These are phyloP conservation scores for Boechera retrofracta DNA, from an alignment of 345 rosid species.

Conservation along the genomic window DNA sequence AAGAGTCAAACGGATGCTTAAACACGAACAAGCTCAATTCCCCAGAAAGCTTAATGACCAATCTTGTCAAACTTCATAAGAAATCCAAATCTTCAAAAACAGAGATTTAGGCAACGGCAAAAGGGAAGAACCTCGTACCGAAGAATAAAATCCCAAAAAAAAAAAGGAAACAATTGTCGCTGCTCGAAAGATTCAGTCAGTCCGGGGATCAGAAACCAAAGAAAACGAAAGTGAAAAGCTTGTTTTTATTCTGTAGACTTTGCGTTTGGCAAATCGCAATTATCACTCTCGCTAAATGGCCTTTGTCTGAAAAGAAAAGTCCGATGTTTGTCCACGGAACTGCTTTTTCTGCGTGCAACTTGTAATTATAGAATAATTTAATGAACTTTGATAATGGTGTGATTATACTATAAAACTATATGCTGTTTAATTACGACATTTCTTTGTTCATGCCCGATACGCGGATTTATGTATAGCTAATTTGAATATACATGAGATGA, in stretches of 20 bases:
- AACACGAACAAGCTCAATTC: constrained; percentile 20
- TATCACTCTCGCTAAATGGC: constrained; percentile 37
- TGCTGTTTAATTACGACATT: not conserved
- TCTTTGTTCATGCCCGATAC: too few relatives aligned
- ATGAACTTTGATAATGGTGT: constrained; percentile 20
- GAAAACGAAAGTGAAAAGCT: constrained; percentile 26
- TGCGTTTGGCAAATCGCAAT: constrained; percentile 33
- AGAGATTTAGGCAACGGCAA: not conserved
- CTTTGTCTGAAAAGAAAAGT: not conserved
- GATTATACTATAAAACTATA: not conserved
- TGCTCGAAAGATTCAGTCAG: constrained; percentile 22
- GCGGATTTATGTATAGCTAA: too few relatives aligned
- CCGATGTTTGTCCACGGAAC: constrained; percentile 32
- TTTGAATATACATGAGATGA: too few relatives aligned
- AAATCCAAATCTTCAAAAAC: not conserved
- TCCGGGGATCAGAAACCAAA: not conserved
- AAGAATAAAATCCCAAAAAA: constrained; percentile 19
- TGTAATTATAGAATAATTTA: not conserved
- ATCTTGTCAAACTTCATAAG: constrained; percentile 14
- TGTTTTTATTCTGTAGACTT: constrained; percentile 12
- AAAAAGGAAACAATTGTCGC: not conserved
- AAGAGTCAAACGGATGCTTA: constrained; percentile 7
- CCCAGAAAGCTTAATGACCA: constrained; percentile 12
- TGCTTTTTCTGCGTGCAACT: constrained; percentile 32
- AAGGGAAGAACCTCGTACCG: constrained; percentile 35